phyloP scores from a whole-genome alignment of 306 rosid genomes.

The Senna siamea region DNA sequence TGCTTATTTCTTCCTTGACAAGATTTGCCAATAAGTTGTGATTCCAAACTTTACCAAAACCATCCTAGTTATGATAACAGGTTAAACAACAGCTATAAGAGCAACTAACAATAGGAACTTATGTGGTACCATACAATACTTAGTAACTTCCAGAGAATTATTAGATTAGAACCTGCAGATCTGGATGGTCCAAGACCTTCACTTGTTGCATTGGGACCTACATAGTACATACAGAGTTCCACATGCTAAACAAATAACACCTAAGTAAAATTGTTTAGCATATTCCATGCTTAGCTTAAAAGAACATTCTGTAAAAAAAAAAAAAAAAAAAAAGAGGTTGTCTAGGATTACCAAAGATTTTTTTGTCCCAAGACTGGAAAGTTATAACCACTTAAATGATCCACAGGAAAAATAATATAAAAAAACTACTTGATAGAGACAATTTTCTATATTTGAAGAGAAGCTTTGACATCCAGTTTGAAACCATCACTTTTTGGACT shows the following conservation, averaged over 20 bases:
- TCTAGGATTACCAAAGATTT: conserved; percentile 19
- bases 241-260: conserved; percentile 36
- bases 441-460: conserved; percentile 14
- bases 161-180: conserved; percentile 69
- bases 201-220: conserved; percentile 76
- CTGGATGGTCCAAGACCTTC: conserved; percentile 78
- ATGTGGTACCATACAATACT: conserved; percentile 12
- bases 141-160: conserved; percentile 43
- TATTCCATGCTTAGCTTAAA: conserved; percentile 17
- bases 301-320: not conserved
- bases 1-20: conserved; percentile 57
- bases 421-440: not conserved
- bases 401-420: not conserved
- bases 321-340: not conserved
- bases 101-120: conserved; percentile 28
- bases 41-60: conserved; percentile 82
- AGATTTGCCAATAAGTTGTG: conserved; percentile 63
- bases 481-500: conserved; percentile 2
- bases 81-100: conserved; percentile 35
- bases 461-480: conserved; percentile 29
- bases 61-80: conserved; percentile 65
- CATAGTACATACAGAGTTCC: conserved; percentile 19
- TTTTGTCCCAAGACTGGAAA: conserved; percentile 13
- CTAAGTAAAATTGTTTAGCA: conserved; percentile 13
- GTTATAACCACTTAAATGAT: conserved; percentile 27